Evolutionary conservation across 345 rosid species (phyloP), one percentile per base, ranked within the genome.

Genomic region (Mangifera indica): DNA sequence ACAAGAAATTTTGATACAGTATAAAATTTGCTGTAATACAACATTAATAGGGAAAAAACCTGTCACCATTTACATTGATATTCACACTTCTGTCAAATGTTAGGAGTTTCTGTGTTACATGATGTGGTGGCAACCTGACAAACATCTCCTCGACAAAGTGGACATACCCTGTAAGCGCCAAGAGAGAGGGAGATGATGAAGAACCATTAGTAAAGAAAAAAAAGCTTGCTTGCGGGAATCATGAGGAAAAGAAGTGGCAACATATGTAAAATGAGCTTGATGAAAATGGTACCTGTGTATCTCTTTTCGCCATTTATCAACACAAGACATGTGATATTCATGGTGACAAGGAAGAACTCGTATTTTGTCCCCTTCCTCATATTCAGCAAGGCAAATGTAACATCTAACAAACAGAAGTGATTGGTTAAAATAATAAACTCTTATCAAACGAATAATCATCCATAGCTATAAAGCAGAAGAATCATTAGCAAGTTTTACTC

Each of bases 231-330:
- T 7, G 8, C 10, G 2, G 24, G 18, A 57, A 42, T 44, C 49
- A 7, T 40, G 20, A 48, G 25, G 25, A 37, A 60, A 17, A 55
- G 61, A 69, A 20, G 20, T 14, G 51, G n/a, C 17, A 18, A 5
- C 53, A 61, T 7, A 63, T 18, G 71, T 48, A 34, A 5, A 20
- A 34, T 45, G 37, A 76, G 40, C 12, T 34, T 51, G 22, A 32
- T 4, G 62, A 17, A 42, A 20, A 66, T 6, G 60, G 63, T 83
- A 87, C 95, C 95, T 89, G 7, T 87, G 95, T 73, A 89, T 89
- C 84, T 89, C 92, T 82, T 90, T 90, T 48, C 87, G 89, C 95
- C 95, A 90, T 85, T 90, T 90, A 77, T 87, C 95, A 12, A 90
- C 86, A 52, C 95, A 89, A 17, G 82, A 73, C 92, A 87, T 85